Base-by-base conservation (phyloP, 805 yeast species). In the Scheffersomyces ergatensis region DNA sequence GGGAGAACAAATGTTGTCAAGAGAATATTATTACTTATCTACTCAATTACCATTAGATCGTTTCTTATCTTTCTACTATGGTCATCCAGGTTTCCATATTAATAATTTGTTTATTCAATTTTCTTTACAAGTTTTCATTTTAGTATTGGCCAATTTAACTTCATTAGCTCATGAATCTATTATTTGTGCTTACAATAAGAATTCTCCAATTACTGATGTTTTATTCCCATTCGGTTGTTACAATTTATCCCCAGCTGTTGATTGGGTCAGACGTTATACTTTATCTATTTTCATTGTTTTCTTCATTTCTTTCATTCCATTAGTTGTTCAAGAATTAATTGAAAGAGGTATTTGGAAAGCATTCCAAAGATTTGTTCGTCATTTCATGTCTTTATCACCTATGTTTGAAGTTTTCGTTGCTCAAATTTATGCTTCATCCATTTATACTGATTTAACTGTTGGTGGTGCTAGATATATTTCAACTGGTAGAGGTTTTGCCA, bases 401-500 rank as follows among this genome's bases (percentile, higher is more conserved):
- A 63, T 85, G 52, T 86, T 86, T 54, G 95, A 86, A 57, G 81
- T 85, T 4, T 86, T 86, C 64, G 86, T 82, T 17, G 85, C 89
- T 53, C 82, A 83, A 51, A 78, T 85, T 7, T 86, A 86, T 57
- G 82, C 92, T 2, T 78, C 81, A 36, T 78, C 92, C 0, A 69
- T 86, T 57, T 66, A 76, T 33, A 80, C 78, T 47, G 89, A 85
- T 61, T 62, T 86, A 48, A 66, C 85, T 11, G 71, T 83, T 44
- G 93, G 95, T 38, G 93, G 92, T 47, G 95, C 95, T 3, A 72
- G 80, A 53, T 86, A 86, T 63, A 83, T 85, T 53, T 82, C 90
- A 2, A 86, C 93, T 1, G 93, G 93, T 13, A 73, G 95, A 62
- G 89, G 89, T 9, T 81, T 86, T 58, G 89, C 95, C 2, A 86